A percentile compares a stretch with the other conserved stretches of the same genome.
Evolutionary conservation across 192 early-diverging fungal genomes (phyloP).

Genomic region (Mortierella hygrophila): DNA sequence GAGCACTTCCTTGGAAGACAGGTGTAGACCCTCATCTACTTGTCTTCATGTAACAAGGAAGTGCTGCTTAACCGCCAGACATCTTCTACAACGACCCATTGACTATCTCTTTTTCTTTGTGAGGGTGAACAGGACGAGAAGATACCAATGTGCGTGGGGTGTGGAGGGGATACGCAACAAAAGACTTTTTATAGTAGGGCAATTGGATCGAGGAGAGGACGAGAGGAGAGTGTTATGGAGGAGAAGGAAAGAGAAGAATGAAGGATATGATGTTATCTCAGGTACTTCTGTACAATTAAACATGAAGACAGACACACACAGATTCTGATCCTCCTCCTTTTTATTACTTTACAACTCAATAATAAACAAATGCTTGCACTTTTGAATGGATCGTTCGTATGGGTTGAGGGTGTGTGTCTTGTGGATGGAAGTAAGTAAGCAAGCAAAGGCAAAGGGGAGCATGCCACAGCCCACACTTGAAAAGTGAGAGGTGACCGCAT

Average conservation of each 20-base stretch:
- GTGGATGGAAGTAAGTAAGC: no score
- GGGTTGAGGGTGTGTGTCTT: no score
- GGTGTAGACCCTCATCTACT: background rate
- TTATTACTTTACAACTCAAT: background rate
- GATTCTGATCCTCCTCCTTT: conserved; percentile 41
- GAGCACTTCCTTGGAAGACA: background rate
- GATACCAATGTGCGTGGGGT: no score
- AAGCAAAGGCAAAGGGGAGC: no score
- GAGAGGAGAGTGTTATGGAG: background rate
- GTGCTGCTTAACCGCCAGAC: background rate
- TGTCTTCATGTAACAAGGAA: background rate
- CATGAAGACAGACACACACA: conserved; percentile 47
- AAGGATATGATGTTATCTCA: conserved; percentile 53
- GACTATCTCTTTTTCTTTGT: no score
- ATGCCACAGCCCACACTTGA: no score
- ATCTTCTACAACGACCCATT: no score
- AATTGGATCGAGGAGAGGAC: background rate
- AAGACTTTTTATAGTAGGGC: background rate
- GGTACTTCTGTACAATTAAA: conserved; percentile 50
- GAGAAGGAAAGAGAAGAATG: background rate
- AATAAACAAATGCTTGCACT: no score
- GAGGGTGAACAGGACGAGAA: no score
- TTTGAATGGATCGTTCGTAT: no score
- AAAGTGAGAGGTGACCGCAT: no score
- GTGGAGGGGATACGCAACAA: background rate